These are phyloP conservation scores for Suhomyces yuchorum DNA, from an alignment of 1,139 yeast genomes.

Conservation along the genomic window DNA sequence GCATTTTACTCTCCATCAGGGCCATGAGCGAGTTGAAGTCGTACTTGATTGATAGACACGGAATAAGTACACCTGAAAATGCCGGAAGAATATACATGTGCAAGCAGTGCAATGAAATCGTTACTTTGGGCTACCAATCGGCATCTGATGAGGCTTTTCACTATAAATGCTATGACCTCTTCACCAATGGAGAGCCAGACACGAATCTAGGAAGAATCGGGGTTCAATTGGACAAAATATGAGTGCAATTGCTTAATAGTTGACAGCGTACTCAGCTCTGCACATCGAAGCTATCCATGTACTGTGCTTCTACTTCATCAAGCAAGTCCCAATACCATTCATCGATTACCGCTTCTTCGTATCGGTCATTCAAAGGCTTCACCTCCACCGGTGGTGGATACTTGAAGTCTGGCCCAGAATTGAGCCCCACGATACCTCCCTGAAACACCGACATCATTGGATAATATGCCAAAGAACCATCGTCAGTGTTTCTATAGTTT, in stretches of 20 bases:
- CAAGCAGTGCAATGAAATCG: constrained; percentile 55
- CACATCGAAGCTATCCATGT: constrained; percentile 48
- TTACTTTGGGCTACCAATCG: constrained; percentile 54
- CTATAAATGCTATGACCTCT: constrained; percentile 46
- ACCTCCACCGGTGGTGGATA: constrained; percentile 43
- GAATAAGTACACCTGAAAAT: constrained; percentile 27
- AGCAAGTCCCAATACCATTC: constrained; percentile 81
- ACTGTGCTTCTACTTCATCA: constrained; percentile 80
- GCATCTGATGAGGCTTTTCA: constrained; percentile 50
- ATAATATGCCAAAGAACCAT: constrained; percentile 85
- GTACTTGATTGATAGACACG: constrained; percentile 48
- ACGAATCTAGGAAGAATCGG: constrained; percentile 1
- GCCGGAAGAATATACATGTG: constrained; percentile 51
- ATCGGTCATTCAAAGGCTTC: constrained; percentile 60
- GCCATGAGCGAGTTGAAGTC: constrained; percentile 50
- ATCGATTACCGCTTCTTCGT: constrained; percentile 72
- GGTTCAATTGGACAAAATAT: constrained; percentile 4
- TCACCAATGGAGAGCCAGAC: constrained; percentile 16
- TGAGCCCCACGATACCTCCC: constrained; percentile 73
- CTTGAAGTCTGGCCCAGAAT: constrained; percentile 68
- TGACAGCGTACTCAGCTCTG: not conserved
- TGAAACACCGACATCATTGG: constrained; percentile 86
- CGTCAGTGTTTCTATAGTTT: constrained; percentile 61
- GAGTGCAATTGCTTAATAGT: constrained; percentile 18
- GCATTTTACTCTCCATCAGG: constrained; percentile 42